These are phyloP conservation scores for Toxoplasma gondii DNA, from an alignment of 169 alveolate species.

Conservation along the genomic window DNA sequence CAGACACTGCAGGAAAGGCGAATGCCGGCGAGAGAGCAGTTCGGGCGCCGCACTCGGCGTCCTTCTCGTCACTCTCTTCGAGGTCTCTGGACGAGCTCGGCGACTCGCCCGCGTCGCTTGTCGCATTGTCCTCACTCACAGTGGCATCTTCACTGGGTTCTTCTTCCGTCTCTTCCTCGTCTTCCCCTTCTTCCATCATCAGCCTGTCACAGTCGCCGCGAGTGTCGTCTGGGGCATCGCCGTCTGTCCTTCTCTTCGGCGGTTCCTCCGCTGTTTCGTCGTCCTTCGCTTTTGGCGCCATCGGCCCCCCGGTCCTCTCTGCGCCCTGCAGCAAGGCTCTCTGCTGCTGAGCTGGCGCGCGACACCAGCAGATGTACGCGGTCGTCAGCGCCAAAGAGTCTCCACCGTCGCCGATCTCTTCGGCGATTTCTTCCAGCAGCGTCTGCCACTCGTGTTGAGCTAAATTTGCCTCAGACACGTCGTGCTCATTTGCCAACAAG, in stretches of 20 bases:
- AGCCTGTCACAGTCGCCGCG: neutral
- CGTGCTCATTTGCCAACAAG: neutral
- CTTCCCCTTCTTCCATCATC: neutral
- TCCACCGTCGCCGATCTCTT: constrained; percentile 30
- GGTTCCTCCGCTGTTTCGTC: neutral
- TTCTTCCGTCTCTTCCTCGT: neutral
- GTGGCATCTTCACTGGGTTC: neutral
- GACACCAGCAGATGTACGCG: constrained; percentile 39
- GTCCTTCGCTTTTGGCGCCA: neutral
- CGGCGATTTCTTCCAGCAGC: neutral
- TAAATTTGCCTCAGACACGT: neutral
- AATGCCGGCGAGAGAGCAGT: neutral
- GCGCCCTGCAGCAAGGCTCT: neutral
- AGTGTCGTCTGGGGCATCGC: neutral
- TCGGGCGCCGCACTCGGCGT: neutral
- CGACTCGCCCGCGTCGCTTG: neutral
- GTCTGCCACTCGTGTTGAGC: constrained; percentile 41
- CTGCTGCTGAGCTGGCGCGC: constrained; percentile 9
- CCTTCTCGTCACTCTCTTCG: neutral
- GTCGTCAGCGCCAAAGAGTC: neutral
- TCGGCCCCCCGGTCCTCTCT: neutral
- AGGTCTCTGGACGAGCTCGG: neutral
- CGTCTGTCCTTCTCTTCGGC: neutral
- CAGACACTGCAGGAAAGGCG: constrained; percentile 19
- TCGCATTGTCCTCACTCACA: neutral